phyloP scores from a whole-genome alignment of 2,329 filamentous ascomycete genomes.

The Arthrinium phaeospermum region DNA sequence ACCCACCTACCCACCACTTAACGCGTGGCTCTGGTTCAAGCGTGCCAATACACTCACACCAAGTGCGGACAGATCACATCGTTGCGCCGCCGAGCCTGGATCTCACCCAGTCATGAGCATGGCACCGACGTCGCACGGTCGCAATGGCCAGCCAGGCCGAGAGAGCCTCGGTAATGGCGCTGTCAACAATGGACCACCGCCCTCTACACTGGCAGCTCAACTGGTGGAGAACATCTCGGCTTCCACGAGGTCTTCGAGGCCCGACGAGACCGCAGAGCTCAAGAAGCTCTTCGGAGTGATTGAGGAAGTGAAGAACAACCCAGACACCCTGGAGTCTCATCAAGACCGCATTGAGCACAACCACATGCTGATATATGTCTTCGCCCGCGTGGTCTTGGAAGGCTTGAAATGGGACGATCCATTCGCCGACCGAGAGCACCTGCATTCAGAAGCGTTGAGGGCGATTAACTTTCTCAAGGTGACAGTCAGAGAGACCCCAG shows the following conservation, averaged over 20 bases:
- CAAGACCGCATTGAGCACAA: constrained; percentile 77
- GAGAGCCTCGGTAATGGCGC: constrained; percentile 32
- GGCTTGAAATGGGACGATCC: constrained; percentile 70
- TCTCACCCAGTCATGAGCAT: constrained; percentile 26
- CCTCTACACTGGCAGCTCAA: constrained; percentile 87
- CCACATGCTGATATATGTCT: constrained; percentile 84
- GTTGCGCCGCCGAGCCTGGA: not conserved
- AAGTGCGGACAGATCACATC: not conserved
- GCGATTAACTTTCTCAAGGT: constrained; percentile 79
- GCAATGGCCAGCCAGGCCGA: constrained; percentile 31
- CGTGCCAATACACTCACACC: not conserved
- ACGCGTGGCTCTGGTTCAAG: not conserved
- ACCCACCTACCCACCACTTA: not conserved
- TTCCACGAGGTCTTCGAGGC: constrained; percentile 63
- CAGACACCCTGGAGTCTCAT: constrained; percentile 60
- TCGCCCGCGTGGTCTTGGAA: constrained; percentile 79
- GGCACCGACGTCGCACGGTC: constrained; percentile 40
- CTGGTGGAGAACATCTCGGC: constrained; percentile 82
- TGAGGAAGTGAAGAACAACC: constrained; percentile 58
- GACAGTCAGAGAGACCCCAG: constrained; percentile 76
- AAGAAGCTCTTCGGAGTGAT: constrained; percentile 69
- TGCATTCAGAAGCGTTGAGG: constrained; percentile 67
- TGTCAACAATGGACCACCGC: constrained; percentile 51
- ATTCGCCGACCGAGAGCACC: constrained; percentile 62
- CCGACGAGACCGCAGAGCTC: constrained; percentile 75